phyloP scores from a whole-genome alignment of 1,284 basidiomycete species.

The Malassezia equina region DNA sequence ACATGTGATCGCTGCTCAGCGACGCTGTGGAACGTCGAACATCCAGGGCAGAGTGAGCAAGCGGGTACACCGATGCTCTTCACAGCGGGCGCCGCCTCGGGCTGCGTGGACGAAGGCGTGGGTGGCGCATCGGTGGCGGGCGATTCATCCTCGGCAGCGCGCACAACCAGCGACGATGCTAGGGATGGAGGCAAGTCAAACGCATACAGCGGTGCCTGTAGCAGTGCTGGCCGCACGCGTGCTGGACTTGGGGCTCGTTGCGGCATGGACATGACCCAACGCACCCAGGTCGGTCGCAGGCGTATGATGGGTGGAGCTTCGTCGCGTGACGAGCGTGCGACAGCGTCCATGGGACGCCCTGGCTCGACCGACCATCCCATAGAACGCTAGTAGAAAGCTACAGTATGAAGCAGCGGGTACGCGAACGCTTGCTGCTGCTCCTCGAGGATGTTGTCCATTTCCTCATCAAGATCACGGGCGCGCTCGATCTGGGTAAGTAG shows the following conservation, averaged over 20 bases:
- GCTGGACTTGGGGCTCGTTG: not conserved
- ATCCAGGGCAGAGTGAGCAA: conserved; percentile 34
- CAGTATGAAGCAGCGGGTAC: conserved; percentile 79
- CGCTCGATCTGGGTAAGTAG: conserved; percentile 63
- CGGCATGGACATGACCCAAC: not conserved
- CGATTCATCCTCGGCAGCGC: conserved; percentile 7
- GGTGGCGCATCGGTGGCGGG: not conserved
- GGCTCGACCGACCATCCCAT: not conserved
- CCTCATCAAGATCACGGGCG: conserved; percentile 74
- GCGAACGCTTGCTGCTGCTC: conserved; percentile 78
- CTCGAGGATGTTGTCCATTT: conserved; percentile 75
- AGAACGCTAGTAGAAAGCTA: conserved; percentile 32
- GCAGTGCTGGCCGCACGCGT: not conserved
- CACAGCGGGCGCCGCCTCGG: not conserved
- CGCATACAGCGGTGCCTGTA: conserved; percentile 27
- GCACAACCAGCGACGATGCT: conserved; percentile 19
- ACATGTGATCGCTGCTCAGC: conserved; percentile 79
- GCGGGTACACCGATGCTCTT: conserved; percentile 16
- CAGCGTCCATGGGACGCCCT: no score
- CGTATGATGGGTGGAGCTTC: not conserved
- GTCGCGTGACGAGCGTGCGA: not conserved
- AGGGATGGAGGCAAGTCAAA: conserved; percentile 26
- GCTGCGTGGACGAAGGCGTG: not conserved
- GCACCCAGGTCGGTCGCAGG: not conserved
- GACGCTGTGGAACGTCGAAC: conserved; percentile 61